These are phyloP conservation scores for Willaertia magna DNA, from an alignment of 208 protist genomes.

Conservation along the genomic window DNA sequence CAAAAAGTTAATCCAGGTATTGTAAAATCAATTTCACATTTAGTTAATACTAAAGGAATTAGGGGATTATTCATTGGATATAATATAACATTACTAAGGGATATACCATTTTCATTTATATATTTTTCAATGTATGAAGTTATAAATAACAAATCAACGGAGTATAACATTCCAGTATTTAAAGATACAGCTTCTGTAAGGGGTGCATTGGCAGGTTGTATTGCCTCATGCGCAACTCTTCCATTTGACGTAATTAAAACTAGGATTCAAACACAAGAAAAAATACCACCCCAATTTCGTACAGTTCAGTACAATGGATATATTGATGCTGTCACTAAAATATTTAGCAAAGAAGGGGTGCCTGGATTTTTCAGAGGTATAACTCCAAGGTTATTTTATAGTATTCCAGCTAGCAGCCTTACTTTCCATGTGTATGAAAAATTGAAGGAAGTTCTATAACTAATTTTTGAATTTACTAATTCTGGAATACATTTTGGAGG, in stretches of 20 bases:
- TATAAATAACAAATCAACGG: background rate
- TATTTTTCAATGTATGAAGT: conserved; percentile 16
- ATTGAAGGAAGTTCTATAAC: too few species aligned
- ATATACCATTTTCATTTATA: background rate
- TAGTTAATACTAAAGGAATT: background rate
- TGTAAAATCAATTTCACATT: background rate
- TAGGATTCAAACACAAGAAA: conserved; percentile 6
- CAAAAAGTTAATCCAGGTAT: background rate
- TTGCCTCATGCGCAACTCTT: background rate
- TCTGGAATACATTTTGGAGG: too few species aligned
- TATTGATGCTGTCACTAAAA: background rate
- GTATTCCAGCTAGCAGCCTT: background rate
- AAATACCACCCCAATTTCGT: background rate
- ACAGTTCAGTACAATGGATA: background rate
- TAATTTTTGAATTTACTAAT: too few species aligned
- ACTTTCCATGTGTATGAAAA: conserved; percentile 5
- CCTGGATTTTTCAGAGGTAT: conserved; percentile 2
- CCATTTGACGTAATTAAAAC: conserved; percentile 8
- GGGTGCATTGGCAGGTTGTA: background rate
- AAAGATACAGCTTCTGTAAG: background rate
- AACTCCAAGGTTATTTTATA: background rate
- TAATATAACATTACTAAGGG: background rate
- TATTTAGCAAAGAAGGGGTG: conserved; percentile 1
- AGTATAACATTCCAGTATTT: background rate
- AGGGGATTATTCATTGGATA: background rate